These are phyloP conservation scores for Solanum hybrid DNA, from an alignment of 305 asterid species.

Conservation along the genomic window DNA sequence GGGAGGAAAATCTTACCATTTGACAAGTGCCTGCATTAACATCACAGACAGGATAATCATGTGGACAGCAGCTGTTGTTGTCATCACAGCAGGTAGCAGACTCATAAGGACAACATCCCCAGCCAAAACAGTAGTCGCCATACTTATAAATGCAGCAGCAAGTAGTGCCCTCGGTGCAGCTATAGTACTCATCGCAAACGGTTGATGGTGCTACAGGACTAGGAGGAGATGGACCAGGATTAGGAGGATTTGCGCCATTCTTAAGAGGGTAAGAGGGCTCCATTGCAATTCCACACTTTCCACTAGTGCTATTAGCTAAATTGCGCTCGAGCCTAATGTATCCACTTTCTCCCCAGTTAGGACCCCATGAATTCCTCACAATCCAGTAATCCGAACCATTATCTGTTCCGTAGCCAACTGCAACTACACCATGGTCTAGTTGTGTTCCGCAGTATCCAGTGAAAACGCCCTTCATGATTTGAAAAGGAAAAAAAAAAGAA, in stretches of 20 bases:
- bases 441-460: constrained; percentile 61
- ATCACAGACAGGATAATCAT: constrained; percentile 40
- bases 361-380: constrained; percentile 79
- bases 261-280: constrained; percentile 70
- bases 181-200: constrained; percentile 33
- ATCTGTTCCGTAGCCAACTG: constrained; percentile 64
- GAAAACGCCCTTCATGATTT: constrained; percentile 48
- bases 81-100: constrained; percentile 53
- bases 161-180: constrained; percentile 40
- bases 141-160: constrained; percentile 40
- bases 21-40: constrained; percentile 40
- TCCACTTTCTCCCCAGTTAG: constrained; percentile 67
- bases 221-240: constrained; percentile 61
- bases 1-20: constrained; percentile 27
- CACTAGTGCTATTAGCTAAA: constrained; percentile 31
- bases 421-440: constrained; percentile 71
- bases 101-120: constrained; percentile 55
- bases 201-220: constrained; percentile 36
- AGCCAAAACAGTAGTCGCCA: constrained; percentile 30
- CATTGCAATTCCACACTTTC: constrained; percentile 75
- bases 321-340: constrained; percentile 70
- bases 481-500: neutral
- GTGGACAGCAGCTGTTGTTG: constrained; percentile 43
- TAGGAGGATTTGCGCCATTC: constrained; percentile 57
- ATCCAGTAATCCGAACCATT: constrained; percentile 60